Conservation (phyloP, 306 rosid genomes). For the Fagus crenata region DNA sequence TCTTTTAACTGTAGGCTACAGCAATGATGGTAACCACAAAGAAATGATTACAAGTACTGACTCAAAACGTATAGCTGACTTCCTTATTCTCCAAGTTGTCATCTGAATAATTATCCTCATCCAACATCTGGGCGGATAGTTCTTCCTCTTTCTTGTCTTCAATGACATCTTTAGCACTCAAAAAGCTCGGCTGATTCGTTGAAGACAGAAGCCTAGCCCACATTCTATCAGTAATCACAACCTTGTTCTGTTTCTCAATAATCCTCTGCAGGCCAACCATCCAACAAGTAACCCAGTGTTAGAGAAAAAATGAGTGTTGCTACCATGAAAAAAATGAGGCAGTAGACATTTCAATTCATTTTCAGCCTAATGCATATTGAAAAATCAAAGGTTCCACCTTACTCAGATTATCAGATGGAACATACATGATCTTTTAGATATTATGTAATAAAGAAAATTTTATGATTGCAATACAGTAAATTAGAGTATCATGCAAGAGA, state of each 20-base stretch:
- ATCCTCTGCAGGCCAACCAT: constrained; percentile 56
- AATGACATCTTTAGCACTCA: constrained; percentile 28
- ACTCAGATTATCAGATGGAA: too few relatives aligned
- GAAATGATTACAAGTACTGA: background rate
- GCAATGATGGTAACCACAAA: too few relatives aligned
- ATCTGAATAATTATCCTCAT: constrained; percentile 22
- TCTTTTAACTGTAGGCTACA: too few relatives aligned
- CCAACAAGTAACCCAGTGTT: constrained; percentile 11
- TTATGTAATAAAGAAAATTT: background rate
- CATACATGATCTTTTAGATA: background rate
- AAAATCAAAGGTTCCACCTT: too few relatives aligned
- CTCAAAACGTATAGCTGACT: constrained; percentile 7
- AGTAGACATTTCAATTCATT: background rate
- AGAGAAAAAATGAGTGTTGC: background rate
- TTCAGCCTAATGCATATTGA: too few relatives aligned
- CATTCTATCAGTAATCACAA: constrained; percentile 95
- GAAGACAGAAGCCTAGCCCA: constrained; percentile 98
- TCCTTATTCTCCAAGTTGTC: constrained; percentile 29
- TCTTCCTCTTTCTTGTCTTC: constrained; percentile 46
- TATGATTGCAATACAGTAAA: background rate
- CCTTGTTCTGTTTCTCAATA: constrained; percentile 61
- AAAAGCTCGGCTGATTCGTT: constrained; percentile 89
- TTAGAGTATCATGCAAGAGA: background rate
- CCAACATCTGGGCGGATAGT: constrained; percentile 10
- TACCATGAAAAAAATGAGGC: background rate